Evolutionary conservation across 805 yeast genomes (phyloP).

Genomic region (Schizosaccharomyces cryophilus): DNA sequence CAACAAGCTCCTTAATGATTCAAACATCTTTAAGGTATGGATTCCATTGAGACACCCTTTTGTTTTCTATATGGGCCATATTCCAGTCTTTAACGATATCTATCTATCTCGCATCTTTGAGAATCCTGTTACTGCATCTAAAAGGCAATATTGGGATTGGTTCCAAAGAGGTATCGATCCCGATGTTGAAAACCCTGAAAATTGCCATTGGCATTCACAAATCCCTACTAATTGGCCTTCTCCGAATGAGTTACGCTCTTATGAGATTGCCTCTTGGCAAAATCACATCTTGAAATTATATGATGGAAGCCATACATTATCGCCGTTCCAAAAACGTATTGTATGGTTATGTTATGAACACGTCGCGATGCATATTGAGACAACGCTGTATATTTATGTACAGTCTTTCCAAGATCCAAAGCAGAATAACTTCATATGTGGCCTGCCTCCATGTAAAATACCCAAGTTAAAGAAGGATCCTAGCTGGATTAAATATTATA

Average conservation of each 20-base stretch:
- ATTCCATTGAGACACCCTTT: constrained; percentile 9
- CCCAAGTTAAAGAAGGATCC: background rate
- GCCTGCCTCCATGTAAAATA: background rate
- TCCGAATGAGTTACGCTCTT: constrained; percentile 2
- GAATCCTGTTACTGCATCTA: background rate
- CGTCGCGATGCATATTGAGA: constrained; percentile 11
- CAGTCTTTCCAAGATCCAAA: constrained; percentile 3
- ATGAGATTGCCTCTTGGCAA: constrained; percentile 5
- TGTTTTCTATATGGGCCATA: constrained; percentile 10
- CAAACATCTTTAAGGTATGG: constrained; percentile 7
- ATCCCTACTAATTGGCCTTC: constrained; percentile 8
- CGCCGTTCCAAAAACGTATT: constrained; percentile 5
- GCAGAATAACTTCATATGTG: background rate
- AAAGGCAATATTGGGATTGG: constrained; percentile 5
- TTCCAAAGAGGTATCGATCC: constrained; percentile 11
- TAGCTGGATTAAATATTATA: background rate
- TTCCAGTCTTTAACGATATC: constrained; percentile 9
- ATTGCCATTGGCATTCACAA: constrained; percentile 9
- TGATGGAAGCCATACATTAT: background rate
- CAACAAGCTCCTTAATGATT: constrained; percentile 5
- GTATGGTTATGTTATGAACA: constrained; percentile 10
- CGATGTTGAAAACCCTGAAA: constrained; percentile 9
- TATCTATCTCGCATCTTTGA: constrained; percentile 6
- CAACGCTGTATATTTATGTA: constrained; percentile 9
- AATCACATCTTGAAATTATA: constrained; percentile 3